Base-by-base conservation (phyloP, 345 rosid genomes). In the Hibiscus mutabilis region DNA sequence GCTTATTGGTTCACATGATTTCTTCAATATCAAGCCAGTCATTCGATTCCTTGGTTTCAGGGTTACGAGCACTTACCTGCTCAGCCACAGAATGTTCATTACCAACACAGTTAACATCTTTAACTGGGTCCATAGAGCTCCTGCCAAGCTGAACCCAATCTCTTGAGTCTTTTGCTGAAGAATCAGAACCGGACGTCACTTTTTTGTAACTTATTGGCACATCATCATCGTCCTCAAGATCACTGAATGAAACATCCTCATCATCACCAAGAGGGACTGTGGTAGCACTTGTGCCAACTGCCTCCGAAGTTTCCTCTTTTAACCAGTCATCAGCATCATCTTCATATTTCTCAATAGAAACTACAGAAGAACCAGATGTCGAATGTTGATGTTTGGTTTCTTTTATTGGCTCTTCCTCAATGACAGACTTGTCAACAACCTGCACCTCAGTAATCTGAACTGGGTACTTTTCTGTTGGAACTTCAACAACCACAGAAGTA, bases 201-300 rank as follows among this genome's bases (percentile, higher is more conserved):
- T n/a, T 87, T 80, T 87, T 89, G 60, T 82, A 74, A 78, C 72
- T 85, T 42, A 76, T 31, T 18, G 86, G 82, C 37, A 69, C 84
- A 75, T 84, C 96, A 51, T 90, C 98, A 49, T 92, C 99, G 2
- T 92, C 98, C 86, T 95, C 98, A 0, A 95, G 94, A 83, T 95
- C 99, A 77, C 99, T 95, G 71, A 92, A 95, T 9, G 99, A 92
- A n/a, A 92, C 92, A 68, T 92, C 99, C 73, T 92, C 99, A 1
- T 92, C 99, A 1, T 92, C 98, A 63, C 62, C 97, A 22, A 86
- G 73, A 29, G 73, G 86, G 64, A 80, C 64, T 4, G 86, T 70
- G 46, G 87, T 79, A 74, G 85, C 82, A 75, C 80, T 52, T 25
- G 74, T 67, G 27, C 81, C 88, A 73, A 77, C 65, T 42, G 67